phyloP scores from a whole-genome alignment of 768 basidiomycete genomes.

The Mycena sanguinolenta region DNA sequence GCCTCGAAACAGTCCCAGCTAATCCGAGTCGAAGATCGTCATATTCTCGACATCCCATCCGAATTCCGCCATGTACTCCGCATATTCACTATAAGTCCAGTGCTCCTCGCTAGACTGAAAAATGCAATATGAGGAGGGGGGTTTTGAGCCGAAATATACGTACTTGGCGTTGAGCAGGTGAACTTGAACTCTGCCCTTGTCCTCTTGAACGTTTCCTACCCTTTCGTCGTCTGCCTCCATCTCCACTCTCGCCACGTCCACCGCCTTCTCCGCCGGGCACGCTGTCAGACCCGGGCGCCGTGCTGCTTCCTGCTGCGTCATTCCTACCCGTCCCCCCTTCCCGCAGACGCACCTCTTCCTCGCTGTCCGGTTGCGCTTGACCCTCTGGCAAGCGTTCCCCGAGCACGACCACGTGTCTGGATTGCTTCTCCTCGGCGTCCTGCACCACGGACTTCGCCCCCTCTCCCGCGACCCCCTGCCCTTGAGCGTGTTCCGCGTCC shows the following conservation, averaged over 20 bases:
- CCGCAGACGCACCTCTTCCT: constrained; percentile 5
- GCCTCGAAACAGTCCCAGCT: too few relatives aligned
- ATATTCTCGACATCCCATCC: constrained; percentile 28
- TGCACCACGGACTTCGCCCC: constrained; percentile 10
- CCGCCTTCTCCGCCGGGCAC: constrained; percentile 8
- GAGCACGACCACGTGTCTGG: constrained; percentile 12
- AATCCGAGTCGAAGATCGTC: constrained; percentile 24
- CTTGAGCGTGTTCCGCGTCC: constrained; percentile 18
- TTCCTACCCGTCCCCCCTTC: constrained; percentile 4
- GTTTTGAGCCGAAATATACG: constrained; percentile 12
- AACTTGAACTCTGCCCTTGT: neutral
- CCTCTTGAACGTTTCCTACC: constrained; percentile 15
- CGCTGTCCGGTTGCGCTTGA: constrained; percentile 15
- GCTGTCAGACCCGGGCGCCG: constrained; percentile 5
- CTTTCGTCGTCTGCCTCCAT: constrained; percentile 12
- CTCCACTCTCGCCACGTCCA: constrained; percentile 15
- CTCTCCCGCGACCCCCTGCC: constrained; percentile 13
- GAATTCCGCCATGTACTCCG: constrained; percentile 13
- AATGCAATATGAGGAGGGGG: constrained; percentile 9
- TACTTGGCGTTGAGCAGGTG: constrained; percentile 14
- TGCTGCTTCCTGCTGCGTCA: constrained; percentile 7
- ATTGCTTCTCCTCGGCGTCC: constrained; percentile 10
- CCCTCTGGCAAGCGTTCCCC: constrained; percentile 13
- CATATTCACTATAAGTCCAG: neutral
- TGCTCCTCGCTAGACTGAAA: constrained; percentile 8